Evolutionary conservation across 495 filamentous ascomycete species (phyloP).

Genomic region (Podospora australis): DNA sequence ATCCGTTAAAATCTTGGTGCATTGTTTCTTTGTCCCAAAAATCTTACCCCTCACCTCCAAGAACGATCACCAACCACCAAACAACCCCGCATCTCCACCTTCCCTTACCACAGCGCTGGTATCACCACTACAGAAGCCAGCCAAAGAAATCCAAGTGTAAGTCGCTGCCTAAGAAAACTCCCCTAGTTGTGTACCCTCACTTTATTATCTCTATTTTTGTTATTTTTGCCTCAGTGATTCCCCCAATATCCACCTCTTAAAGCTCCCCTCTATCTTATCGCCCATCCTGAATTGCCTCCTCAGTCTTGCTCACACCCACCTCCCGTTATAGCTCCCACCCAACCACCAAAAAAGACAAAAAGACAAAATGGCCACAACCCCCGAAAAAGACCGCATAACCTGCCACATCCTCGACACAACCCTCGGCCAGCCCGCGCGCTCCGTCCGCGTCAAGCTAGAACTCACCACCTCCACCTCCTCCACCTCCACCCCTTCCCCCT

Average conservation of each 20-base stretch:
- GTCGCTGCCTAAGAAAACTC: neutral
- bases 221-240: too few species aligned
- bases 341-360: too few species aligned
- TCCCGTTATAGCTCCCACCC: too few species aligned
- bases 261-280: neutral
- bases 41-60: neutral
- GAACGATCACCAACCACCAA: neutral
- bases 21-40: neutral
- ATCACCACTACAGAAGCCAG: neutral
- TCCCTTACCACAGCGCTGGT: neutral
- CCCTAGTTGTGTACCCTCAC: neutral
- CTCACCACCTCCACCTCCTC: slow-evolving; percentile 65
- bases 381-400: slow-evolving; percentile 47
- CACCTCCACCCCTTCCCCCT: slow-evolving; percentile 43
- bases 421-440: slow-evolving; percentile 58
- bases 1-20: too few species aligned
- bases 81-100: neutral
- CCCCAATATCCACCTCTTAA: too few species aligned
- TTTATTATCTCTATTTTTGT: too few species aligned
- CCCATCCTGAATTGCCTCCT: neutral
- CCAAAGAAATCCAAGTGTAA: neutral
- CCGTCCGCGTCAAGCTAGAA: slow-evolving; percentile 72
- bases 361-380: neutral
- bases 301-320: too few species aligned
- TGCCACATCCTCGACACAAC: slow-evolving; percentile 59